A percentile compares a stretch with the other conserved stretches of the same genome.
Conservation (phyloP, 768 basidiomycete genomes). For the Leccinellum rugosiceps region DNA sequence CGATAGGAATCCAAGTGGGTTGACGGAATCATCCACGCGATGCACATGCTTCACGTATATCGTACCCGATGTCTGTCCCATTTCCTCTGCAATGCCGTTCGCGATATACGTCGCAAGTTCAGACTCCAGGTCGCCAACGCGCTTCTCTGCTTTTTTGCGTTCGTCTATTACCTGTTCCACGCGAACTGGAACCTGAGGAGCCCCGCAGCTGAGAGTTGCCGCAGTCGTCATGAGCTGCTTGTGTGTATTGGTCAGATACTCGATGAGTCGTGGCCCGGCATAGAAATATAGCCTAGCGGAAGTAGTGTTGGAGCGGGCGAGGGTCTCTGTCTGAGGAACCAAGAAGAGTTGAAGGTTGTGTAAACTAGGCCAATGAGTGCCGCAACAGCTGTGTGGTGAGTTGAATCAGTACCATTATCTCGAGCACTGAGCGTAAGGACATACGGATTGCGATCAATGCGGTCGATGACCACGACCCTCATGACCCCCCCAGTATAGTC, state of each 20-base stretch:
- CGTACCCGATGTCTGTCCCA: slow-evolving; percentile 25
- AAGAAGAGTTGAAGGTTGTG: slow-evolving; percentile 71
- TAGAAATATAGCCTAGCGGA: slow-evolving; percentile 80
- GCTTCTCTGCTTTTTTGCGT: slow-evolving; percentile 63
- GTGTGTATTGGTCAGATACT: slow-evolving; percentile 59
- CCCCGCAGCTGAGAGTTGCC: slow-evolving; percentile 62
- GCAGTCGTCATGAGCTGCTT: slow-evolving; percentile 52
- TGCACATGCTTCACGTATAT: slow-evolving; percentile 50
- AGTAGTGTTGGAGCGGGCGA: slow-evolving; percentile 57
- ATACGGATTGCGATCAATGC: slow-evolving; percentile 76
- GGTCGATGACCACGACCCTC: slow-evolving; percentile 80
- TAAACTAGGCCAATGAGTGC: slow-evolving; percentile 80
- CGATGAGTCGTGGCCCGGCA: slow-evolving; percentile 72
- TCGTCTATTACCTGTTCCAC: slow-evolving; percentile 65
- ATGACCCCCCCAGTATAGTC: slow-evolving; percentile 77
- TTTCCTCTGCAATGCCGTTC: slow-evolving; percentile 36
- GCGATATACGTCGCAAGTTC: slow-evolving; percentile 59
- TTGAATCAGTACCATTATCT: neutral
- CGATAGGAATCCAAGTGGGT: slow-evolving; percentile 57
- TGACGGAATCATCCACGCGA: slow-evolving; percentile 58
- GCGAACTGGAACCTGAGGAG: slow-evolving; percentile 64
- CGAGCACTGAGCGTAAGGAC: slow-evolving; percentile 24
- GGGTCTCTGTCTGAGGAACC: slow-evolving; percentile 62
- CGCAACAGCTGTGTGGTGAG: slow-evolving; percentile 56
- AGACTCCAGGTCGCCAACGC: slow-evolving; percentile 63